Base-by-base conservation (phyloP, 768 basidiomycete species). In the Gymnopilus junonius region DNA sequence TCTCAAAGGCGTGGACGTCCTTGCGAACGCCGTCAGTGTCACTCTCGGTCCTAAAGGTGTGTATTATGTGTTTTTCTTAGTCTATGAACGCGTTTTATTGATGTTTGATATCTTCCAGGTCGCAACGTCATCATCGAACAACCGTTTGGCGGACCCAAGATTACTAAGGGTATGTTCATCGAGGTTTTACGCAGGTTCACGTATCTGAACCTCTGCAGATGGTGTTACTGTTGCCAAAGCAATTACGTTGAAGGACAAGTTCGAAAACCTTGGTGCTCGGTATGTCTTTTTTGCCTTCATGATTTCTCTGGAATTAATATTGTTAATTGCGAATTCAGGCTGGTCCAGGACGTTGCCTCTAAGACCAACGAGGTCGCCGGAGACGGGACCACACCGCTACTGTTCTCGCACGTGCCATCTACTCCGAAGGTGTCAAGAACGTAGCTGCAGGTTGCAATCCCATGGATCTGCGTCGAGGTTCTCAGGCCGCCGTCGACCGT, bases 361-460 rank as follows among this genome's bases (percentile, higher is more conserved):
- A 97, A 97, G 81, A 97, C 96, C 20, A 98, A 98, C 80, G 96
- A 98, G 78, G 82, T 91, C 69, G 97, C 97, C 34, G 97, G 97
- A 75, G 97, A 99, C 75, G 97, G 97, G 61, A 99, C 97, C 2
- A 99, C 97, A 99, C 97, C 12, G 95, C 97, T 3, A 98, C 97
- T 34, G 97, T 98, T 55, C 89, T 98, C 62, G 94, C 97, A 7
- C 93, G 95, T 58, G 95, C 97, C 59, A 98, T 99, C 78, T 99
- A 97, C 81, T 87, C 95, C 0, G 97, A 99, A 78, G 97, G 97
- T 76, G 96, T 98, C 71, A 98, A 98, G 84, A 99, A 99, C 71
- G 97, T 99, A 60, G 97, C 97, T 21, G 97, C 97, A 11, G 97
- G 97, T 3, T 99, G 97, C 85, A 97, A 97, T 82, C 97, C 97